Conservation (phyloP, 192 early-diverging fungal genomes). For the Backusella liffmaniae region DNA sequence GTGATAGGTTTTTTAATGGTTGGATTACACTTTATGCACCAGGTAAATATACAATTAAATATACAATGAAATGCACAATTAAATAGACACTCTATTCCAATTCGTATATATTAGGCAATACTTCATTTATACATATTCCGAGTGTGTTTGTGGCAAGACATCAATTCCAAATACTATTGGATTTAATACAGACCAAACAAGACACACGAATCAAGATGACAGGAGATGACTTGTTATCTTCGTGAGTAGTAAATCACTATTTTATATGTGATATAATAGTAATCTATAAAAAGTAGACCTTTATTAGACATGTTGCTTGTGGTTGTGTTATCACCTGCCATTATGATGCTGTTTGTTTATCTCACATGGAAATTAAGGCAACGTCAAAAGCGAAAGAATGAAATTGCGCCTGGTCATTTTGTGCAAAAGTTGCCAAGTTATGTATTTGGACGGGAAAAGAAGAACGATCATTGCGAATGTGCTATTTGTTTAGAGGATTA, state of each 20-base stretch:
- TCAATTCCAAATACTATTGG: constrained; percentile 64
- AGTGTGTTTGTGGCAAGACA: constrained; percentile 82
- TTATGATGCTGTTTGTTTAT: constrained; percentile 78
- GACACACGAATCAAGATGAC: constrained; percentile 30
- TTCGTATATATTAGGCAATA: constrained; percentile 55
- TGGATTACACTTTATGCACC: constrained; percentile 88
- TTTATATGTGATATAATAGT: too few relatives aligned
- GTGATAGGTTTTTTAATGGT: constrained; percentile 70
- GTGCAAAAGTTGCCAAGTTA: constrained; percentile 74
- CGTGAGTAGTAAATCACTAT: constrained; percentile 9
- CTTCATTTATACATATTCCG: constrained; percentile 83
- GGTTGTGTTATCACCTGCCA: constrained; percentile 76
- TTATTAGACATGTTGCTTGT: constrained; percentile 81
- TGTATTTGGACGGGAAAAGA: constrained; percentile 59
- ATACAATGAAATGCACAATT: too few relatives aligned
- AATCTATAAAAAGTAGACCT: constrained; percentile 36
- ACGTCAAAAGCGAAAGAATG: constrained; percentile 67
- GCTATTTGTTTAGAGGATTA: constrained; percentile 95
- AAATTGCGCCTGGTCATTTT: constrained; percentile 71
- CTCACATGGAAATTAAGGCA: constrained; percentile 68
- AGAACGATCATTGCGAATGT: constrained; percentile 76
- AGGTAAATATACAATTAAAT: constrained; percentile 41
- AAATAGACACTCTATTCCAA: neutral
- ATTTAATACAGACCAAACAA: constrained; percentile 18
- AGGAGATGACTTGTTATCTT: constrained; percentile 46